These are phyloP conservation scores for Trichoderma harzianum DNA, from an alignment of 2,329 filamentous ascomycete species.

Conservation along the genomic window DNA sequence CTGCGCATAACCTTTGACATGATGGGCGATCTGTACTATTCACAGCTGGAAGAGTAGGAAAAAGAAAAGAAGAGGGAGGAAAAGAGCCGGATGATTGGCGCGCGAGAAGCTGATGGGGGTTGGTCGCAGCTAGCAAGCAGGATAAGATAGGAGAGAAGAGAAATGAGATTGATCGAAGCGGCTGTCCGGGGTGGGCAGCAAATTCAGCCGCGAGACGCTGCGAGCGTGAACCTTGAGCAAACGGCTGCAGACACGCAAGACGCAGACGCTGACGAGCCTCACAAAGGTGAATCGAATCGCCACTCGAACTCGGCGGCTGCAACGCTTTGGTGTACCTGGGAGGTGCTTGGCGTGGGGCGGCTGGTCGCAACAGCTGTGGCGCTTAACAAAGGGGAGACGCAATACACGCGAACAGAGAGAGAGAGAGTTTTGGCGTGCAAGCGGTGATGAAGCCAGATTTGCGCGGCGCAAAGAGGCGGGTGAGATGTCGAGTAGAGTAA, in stretches of 20 bases:
- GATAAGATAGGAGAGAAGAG: constrained; percentile 15
- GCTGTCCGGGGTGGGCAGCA: constrained; percentile 1
- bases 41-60: not conserved
- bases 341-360: constrained; percentile 12
- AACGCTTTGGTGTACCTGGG: not conserved
- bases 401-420: not conserved
- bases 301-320: constrained; percentile 2
- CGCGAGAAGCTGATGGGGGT: not conserved
- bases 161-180: not conserved
- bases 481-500: not conserved
- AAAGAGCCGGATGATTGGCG: not conserved
- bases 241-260: not conserved
- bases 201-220: constrained; percentile 3
- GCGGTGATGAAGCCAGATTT: not conserved
- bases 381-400: constrained; percentile 16
- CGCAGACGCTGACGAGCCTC: constrained; percentile 3
- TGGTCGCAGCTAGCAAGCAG: not conserved
- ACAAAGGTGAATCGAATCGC: not conserved
- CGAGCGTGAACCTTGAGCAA: not conserved
- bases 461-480: not conserved
- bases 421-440: not conserved
- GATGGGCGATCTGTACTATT: constrained; percentile 30
- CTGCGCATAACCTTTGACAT: constrained; percentile 98
- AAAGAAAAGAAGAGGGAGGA: not conserved
- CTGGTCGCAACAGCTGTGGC: constrained; percentile 14